Conservation (phyloP, 805 yeast genomes). For the Isabelozyma rhagii region DNA sequence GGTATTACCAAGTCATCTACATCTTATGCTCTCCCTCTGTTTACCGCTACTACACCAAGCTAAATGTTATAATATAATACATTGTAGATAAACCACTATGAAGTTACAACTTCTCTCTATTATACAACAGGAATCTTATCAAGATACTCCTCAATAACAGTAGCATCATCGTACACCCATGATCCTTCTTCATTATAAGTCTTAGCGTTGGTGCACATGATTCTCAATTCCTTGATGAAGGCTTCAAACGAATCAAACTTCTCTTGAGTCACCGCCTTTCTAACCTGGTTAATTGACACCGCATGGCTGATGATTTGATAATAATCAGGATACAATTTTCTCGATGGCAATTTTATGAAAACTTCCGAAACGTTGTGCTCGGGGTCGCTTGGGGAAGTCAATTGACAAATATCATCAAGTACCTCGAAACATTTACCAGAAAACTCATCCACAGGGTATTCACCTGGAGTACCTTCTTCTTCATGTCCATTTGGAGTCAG, state of each 20-base stretch:
- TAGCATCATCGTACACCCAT: slow-evolving; percentile 59
- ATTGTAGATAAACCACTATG: too few relatives aligned
- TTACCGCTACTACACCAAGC: too few relatives aligned
- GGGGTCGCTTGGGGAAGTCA: slow-evolving; percentile 40
- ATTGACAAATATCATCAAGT: slow-evolving; percentile 39
- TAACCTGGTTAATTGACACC: slow-evolving; percentile 54
- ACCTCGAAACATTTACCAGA: slow-evolving; percentile 28
- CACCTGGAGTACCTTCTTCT: slow-evolving; percentile 14
- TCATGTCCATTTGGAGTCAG: slow-evolving; percentile 1
- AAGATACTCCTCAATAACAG: slow-evolving; percentile 37
- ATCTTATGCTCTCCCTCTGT: too few relatives aligned
- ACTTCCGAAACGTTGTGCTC: slow-evolving; percentile 34
- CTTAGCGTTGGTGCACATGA: slow-evolving; percentile 69
- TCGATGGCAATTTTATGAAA: slow-evolving; percentile 71
- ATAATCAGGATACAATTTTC: slow-evolving; percentile 80
- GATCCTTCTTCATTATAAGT: slow-evolving; percentile 72
- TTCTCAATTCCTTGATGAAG: slow-evolving; percentile 58
- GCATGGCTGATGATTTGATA: slow-evolving; percentile 62
- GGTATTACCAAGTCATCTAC: too few relatives aligned
- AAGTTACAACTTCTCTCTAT: background rate
- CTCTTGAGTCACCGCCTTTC: slow-evolving; percentile 44
- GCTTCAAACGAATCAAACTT: slow-evolving; percentile 38
- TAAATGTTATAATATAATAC: too few relatives aligned
- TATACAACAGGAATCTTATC: slow-evolving; percentile 3
- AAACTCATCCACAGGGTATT: slow-evolving; percentile 14